phyloP scores from a whole-genome alignment of 192 early-diverging fungal genomes.

The Piromyces sp. region DNA sequence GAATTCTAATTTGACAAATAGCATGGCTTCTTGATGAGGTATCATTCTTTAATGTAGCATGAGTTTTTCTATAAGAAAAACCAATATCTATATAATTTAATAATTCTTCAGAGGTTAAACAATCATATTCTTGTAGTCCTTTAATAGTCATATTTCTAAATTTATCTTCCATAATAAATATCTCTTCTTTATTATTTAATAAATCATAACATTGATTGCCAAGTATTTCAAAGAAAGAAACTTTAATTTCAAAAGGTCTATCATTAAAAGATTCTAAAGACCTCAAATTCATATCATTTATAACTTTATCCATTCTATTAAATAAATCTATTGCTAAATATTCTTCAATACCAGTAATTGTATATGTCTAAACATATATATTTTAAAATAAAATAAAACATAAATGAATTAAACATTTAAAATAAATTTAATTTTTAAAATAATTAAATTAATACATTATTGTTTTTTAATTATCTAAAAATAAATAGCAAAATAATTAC shows the following conservation, averaged over 20 bases:
- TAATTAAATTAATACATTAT: too few relatives aligned
- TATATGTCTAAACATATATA: slow-evolving; percentile 34
- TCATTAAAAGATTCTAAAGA: background rate
- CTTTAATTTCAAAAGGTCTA: slow-evolving; percentile 10
- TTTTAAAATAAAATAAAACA: too few relatives aligned
- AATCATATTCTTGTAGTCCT: slow-evolving; percentile 6
- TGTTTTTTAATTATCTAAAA: too few relatives aligned
- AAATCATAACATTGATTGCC: slow-evolving; percentile 17
- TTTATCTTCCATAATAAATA: slow-evolving; percentile 21
- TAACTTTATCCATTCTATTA: slow-evolving; percentile 5
- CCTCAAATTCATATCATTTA: slow-evolving; percentile 1
- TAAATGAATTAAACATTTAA: too few relatives aligned
- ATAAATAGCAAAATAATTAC: too few relatives aligned
- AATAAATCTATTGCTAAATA: slow-evolving; percentile 17
- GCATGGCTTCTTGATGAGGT: slow-evolving; percentile 9
- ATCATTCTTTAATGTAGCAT: slow-evolving; percentile 10
- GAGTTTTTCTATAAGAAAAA: slow-evolving; percentile 3
- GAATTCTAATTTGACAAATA: slow-evolving; percentile 4
- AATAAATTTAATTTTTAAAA: too few relatives aligned
- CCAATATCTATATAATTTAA: slow-evolving; percentile 10
- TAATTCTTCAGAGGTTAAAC: slow-evolving; percentile 9
- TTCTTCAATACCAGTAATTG: slow-evolving; percentile 22
- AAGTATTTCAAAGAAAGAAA: slow-evolving; percentile 23
- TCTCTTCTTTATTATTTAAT: slow-evolving; percentile 7
- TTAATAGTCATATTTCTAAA: slow-evolving; percentile 14